phyloP scores from a whole-genome alignment of 306 rosid genomes.

The Vigna hirtella region DNA sequence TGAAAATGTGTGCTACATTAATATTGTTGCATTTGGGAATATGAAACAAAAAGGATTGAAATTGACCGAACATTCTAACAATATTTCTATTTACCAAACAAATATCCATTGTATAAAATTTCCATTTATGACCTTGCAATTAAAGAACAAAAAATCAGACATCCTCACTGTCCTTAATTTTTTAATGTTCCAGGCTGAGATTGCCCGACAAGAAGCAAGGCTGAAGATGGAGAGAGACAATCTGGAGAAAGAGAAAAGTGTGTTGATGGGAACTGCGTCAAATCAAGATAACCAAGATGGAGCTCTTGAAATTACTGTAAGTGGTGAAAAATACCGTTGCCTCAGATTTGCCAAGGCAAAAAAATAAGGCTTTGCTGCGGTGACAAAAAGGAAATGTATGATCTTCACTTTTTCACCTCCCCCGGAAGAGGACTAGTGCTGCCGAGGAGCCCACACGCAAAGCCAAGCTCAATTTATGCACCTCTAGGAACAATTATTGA shows the following conservation, averaged over 20 bases:
- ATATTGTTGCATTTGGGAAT: constrained; percentile 1
- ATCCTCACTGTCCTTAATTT: constrained; percentile 1
- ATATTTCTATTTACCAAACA: neutral
- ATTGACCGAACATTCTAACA: neutral
- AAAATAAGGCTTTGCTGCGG: constrained; percentile 60
- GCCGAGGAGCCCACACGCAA: neutral
- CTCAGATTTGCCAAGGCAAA: constrained; percentile 95
- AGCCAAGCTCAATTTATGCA: constrained; percentile 24
- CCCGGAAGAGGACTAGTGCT: neutral
- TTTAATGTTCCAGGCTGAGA: constrained; percentile 70
- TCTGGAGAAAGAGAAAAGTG: constrained; percentile 96
- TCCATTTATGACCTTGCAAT: neutral
- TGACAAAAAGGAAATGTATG: neutral
- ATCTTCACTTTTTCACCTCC: constrained; percentile 6
- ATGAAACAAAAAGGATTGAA: neutral
- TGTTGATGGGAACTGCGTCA: constrained; percentile 97
- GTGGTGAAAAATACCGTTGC: constrained; percentile 96
- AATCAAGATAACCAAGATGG: constrained; percentile 96
- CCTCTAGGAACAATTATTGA: constrained; percentile 26
- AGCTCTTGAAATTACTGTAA: constrained; percentile 97
- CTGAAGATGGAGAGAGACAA: constrained; percentile 95
- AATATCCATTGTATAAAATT: neutral
- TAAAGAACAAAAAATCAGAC: neutral
- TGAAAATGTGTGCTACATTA: neutral
- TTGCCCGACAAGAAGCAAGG: constrained; percentile 93